Conservation (phyloP, 495 filamentous ascomycete genomes). For the Bacidia gigantensis region DNA sequence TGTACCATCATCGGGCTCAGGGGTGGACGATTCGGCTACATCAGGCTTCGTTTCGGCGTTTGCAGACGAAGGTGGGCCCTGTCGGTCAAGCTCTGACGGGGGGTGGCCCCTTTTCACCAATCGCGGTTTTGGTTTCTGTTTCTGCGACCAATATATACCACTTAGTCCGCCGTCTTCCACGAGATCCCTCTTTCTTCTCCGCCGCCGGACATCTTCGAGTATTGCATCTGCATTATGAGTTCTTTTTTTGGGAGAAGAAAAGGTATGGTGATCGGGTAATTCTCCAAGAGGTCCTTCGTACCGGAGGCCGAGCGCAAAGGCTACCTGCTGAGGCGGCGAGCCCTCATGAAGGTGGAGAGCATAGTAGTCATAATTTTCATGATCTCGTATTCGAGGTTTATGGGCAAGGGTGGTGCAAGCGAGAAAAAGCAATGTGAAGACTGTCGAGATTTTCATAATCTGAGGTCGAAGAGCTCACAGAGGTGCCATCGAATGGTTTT, state of each 20-base stretch:
- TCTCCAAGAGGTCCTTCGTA: conserved; percentile 79
- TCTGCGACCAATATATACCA: conserved; percentile 64
- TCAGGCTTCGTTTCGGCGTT: conserved; percentile 12
- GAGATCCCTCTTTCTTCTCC: conserved; percentile 40
- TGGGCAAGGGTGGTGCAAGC: conserved; percentile 28
- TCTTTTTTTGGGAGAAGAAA: conserved; percentile 47
- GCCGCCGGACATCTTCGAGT: conserved; percentile 40
- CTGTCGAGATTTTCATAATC: conserved; percentile 13
- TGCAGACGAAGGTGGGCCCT: conserved; percentile 6
- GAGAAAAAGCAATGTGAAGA: conserved; percentile 25
- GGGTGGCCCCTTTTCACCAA: conserved; percentile 64
- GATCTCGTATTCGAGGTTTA: conserved; percentile 40
- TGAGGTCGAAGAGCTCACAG: conserved; percentile 25
- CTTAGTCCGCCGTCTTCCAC: conserved; percentile 47
- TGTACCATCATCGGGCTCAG: conserved; percentile 17
- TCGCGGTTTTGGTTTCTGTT: conserved; percentile 58
- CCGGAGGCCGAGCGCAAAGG: conserved; percentile 54
- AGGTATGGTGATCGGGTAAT: conserved; percentile 71
- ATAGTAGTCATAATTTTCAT: conserved; percentile 74
- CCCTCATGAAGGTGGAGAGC: conserved; percentile 63
- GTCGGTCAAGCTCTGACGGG: conserved; percentile 18
- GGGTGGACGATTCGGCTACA: conserved; percentile 12
- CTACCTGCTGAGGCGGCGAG: conserved; percentile 55
- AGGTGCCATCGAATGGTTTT: conserved; percentile 14
- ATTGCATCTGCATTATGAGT: conserved; percentile 46